Evolutionary conservation across 306 rosid genomes (phyloP), one percentile per base, ranked within the genome.

Genomic region (Quercus wislizeni): DNA sequence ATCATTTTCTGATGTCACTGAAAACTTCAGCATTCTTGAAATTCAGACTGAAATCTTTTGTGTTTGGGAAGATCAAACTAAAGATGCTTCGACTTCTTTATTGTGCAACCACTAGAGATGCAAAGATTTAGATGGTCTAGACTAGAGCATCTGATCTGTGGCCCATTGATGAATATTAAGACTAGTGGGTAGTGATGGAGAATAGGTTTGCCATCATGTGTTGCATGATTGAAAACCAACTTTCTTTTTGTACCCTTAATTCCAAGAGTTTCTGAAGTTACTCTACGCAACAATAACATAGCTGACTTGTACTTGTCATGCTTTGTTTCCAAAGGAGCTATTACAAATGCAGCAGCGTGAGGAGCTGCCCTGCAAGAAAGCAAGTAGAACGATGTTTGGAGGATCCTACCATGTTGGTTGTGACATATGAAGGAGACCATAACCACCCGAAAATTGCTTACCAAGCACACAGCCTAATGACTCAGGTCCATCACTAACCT

Each of bases 281-380:
- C 64, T 20, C 64, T 21, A 13, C 28, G 0, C 31, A 58, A 21
- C 10, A 20, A 49, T 49, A 41, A 8, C 46, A 41, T 21, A 19
- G 30, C 31, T 58, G 64, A 58, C 31, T 58, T 58, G 63, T 57
- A 1, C 28, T n/a, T 8, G 11, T 21, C 14, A 2, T 79, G 64
- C 64, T 58, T 59, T 59, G 33, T n/a, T 13, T 61, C 20, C 71
- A 17, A 79, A 79, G 77, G 77, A 71, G 82, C 46, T 79, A 79
- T 19, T 79, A 79, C 78, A 79, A 79, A 63, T 79, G 82, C 82
- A 79, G 82, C 73, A 31, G 77, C 27, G 23, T 72, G 38, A 72
- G 30, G 64, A 72, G 77, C 31, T 79, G 83, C 27, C 78, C 78
- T 33, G 83, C 83, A 79, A 74, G 78, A 74, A 80, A 73, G 67